Base-by-base conservation (phyloP, 768 basidiomycete genomes). In the Rhizopogon rudus region DNA sequence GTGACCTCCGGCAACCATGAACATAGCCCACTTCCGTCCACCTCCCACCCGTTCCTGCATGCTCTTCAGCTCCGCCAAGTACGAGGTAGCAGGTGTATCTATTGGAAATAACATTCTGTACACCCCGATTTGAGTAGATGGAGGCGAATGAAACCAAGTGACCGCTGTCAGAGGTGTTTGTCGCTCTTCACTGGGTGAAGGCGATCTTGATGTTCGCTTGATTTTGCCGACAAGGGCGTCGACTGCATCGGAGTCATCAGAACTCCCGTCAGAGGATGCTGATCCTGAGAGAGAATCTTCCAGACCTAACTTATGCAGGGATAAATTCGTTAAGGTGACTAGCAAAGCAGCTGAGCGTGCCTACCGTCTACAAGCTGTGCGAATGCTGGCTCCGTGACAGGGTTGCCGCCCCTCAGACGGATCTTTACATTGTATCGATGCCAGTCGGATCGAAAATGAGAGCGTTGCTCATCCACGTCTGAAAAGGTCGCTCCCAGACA, bases 1-100 rank as follows among this genome's bases (percentile, higher is more conserved):
- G 70, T 99, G 97, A 10, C 97, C 97, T 20, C 97, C 95, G 0
- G 97, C 97, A 40, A 88, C 84, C 93, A 98, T 97, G 63, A 99
- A 89, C 79, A 98, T 71, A 0, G 93, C 91, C 90, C 95, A 96
- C 56, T 81, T 88, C 40, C 93, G 77, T 14, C 85, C 91, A 16
- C 77, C 72, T 13, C 73, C 70, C 3, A 69, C 66, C 12, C 72
- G 68, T 7, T 73, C 70, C 67, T 93, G 93, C 76, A 93, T 78
- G n/a, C 71, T 71, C 59, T 73, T 79, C 20, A 95, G 71, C 57
- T 84, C 82, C 2, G 78, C 62, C 8, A 94, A 70, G 65, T 89
- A 86, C 8, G 68, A 67, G 0, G 70, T 61, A 5, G 75, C 63
- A 4, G 77, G 67, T 1, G 75, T 70, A 9, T 58, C 56, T 0